These are phyloP conservation scores for Prototheca wickerhamii DNA, from an alignment of 163 green algal genomes.

Conservation along the genomic window DNA sequence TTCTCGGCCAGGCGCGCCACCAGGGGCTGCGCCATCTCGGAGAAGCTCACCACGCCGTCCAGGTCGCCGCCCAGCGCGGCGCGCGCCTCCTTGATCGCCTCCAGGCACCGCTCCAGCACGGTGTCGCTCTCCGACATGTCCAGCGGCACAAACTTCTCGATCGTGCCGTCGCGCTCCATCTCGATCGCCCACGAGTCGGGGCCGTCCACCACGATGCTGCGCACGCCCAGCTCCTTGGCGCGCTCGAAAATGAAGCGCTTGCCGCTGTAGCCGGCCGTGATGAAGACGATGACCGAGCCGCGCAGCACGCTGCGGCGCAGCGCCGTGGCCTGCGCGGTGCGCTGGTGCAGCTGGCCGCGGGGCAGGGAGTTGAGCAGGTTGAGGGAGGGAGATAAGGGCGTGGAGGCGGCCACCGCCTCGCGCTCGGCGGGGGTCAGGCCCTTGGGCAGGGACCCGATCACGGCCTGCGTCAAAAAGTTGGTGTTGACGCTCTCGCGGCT, in stretches of 20 bases:
- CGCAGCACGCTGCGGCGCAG: constrained; percentile 49
- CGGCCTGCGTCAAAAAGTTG: constrained; percentile 54
- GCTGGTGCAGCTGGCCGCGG: neutral
- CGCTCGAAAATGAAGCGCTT: constrained; percentile 45
- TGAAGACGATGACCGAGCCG: constrained; percentile 75
- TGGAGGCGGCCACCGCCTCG: constrained; percentile 38
- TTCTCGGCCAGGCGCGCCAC: constrained; percentile 56
- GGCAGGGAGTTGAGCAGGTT: constrained; percentile 53
- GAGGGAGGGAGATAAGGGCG: constrained; percentile 56
- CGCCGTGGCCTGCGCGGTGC: neutral
- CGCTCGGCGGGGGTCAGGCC: constrained; percentile 53
- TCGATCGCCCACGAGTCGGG: constrained; percentile 56
- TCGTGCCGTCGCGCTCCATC: constrained; percentile 54
- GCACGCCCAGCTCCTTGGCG: constrained; percentile 55
- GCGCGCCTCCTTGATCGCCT: constrained; percentile 13
- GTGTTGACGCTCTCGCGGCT: neutral
- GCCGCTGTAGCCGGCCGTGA: constrained; percentile 61
- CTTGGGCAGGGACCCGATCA: constrained; percentile 66
- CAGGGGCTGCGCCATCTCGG: constrained; percentile 72
- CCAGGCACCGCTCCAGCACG: constrained; percentile 53
- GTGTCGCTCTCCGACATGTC: constrained; percentile 65
- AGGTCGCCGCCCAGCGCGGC: constrained; percentile 29
- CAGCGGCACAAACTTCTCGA: constrained; percentile 61
- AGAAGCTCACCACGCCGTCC: constrained; percentile 72
- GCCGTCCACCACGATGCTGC: constrained; percentile 60